Percentiles rank a stretch among this genome's conserved stretches.
Conservation (phyloP, 1,284 basidiomycete genomes). For the Chondrostereum purpureum region DNA sequence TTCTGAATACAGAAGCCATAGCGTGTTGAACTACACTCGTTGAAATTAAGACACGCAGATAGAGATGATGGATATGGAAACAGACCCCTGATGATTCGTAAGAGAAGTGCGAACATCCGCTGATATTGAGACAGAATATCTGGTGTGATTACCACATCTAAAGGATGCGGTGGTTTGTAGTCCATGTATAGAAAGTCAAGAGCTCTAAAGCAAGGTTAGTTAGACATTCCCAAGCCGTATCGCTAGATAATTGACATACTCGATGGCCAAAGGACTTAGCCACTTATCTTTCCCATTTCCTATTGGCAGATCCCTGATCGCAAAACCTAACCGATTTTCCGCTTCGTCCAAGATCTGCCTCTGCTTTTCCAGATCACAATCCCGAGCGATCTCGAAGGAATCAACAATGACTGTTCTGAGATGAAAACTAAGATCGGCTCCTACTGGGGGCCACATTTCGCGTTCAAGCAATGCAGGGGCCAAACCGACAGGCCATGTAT, state of each 20-base stretch:
- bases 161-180: constrained; percentile 71
- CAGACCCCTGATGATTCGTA: constrained; percentile 71
- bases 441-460: constrained; percentile 79
- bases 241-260: constrained; percentile 45
- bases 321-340: constrained; percentile 76
- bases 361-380: constrained; percentile 16
- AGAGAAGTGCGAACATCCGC: constrained; percentile 69
- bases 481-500: constrained; percentile 66
- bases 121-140: constrained; percentile 79
- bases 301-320: constrained; percentile 63
- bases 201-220: no score
- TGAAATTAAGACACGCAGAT: neutral
- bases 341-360: constrained; percentile 49
- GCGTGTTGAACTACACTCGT: constrained; percentile 59
- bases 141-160: constrained; percentile 65
- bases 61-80: neutral
- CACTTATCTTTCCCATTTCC: constrained; percentile 65
- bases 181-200: constrained; percentile 84
- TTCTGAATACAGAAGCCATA: constrained; percentile 57
- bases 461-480: constrained; percentile 64
- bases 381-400: constrained; percentile 41
- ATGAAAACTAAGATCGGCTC: constrained; percentile 75
- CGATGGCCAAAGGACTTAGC: constrained; percentile 70
- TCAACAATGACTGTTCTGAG: constrained; percentile 77
- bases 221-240: no score